These are phyloP conservation scores for Craterostigma plantagineum DNA, from an alignment of 257 asterid species.

Conservation along the genomic window DNA sequence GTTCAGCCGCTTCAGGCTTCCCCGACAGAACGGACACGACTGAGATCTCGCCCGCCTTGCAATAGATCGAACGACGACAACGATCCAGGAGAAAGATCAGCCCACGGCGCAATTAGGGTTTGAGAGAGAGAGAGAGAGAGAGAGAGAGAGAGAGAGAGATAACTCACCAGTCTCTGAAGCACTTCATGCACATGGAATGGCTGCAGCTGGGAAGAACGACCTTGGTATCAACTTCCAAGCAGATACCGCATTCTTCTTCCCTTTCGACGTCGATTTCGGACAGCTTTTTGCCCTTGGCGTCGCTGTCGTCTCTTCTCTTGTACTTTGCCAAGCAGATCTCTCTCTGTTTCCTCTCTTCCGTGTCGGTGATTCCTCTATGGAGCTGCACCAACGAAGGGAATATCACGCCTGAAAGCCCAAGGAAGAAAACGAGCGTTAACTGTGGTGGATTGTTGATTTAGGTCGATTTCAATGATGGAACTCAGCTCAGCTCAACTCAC, in stretches of 20 bases:
- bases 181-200: constrained; percentile 71
- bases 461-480: too few species aligned
- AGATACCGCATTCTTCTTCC: constrained; percentile 92
- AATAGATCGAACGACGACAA: background rate
- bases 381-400: constrained; percentile 87
- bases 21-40: constrained; percentile 92
- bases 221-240: constrained; percentile 73
- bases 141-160: background rate
- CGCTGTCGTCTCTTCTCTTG: constrained; percentile 33
- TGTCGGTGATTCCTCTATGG: constrained; percentile 53
- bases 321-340: constrained; percentile 46
- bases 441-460: background rate
- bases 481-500: too few species aligned
- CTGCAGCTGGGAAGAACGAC: constrained; percentile 76
- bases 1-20: constrained; percentile 46
- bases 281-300: constrained; percentile 43
- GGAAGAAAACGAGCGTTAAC: background rate
- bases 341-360: constrained; percentile 76
- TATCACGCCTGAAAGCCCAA: constrained; percentile 41
- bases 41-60: constrained; percentile 66
- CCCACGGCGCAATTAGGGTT: background rate
- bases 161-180: constrained; percentile 61
- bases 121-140: too few species aligned
- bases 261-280: constrained; percentile 75
- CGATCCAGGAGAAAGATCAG: background rate